Evolutionary conservation across 2,329 filamentous ascomycete genomes (phyloP).

Genomic region (Trichoderma simmonsii): DNA sequence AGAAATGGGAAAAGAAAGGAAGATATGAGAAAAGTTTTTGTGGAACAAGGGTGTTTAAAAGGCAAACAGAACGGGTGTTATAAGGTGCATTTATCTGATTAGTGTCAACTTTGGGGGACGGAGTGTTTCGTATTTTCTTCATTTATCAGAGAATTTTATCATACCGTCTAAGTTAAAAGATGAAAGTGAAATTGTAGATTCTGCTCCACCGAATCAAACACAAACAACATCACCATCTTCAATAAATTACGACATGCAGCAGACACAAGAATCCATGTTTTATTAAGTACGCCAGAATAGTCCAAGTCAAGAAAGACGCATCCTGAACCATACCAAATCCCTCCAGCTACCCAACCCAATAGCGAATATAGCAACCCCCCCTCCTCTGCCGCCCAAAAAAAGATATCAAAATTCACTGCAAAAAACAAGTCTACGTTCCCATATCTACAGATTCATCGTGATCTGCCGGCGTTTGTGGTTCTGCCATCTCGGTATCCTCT

Average conservation of each 20-base stretch:
- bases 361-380: not conserved
- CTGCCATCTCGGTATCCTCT: slow-evolving; percentile 17
- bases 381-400: not conserved
- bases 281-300: not conserved
- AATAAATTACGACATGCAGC: not conserved
- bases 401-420: not conserved
- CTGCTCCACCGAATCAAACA: not conserved
- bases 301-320: not conserved
- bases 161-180: not conserved
- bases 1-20: not conserved
- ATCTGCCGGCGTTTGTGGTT: slow-evolving; percentile 1
- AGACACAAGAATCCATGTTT: not conserved
- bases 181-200: not conserved
- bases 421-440: not conserved
- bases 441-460: slow-evolving; percentile 15
- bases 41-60: not conserved
- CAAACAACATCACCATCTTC: not conserved
- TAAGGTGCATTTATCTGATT: not conserved
- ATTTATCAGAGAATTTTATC: not conserved
- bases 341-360: not conserved
- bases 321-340: not conserved
- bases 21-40: not conserved
- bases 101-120: not conserved
- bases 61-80: slow-evolving; percentile 6
- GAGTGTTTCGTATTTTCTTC: not conserved